Conservation (phyloP, 164 flowering plant species). For the Euptelea pleiosperma region DNA sequence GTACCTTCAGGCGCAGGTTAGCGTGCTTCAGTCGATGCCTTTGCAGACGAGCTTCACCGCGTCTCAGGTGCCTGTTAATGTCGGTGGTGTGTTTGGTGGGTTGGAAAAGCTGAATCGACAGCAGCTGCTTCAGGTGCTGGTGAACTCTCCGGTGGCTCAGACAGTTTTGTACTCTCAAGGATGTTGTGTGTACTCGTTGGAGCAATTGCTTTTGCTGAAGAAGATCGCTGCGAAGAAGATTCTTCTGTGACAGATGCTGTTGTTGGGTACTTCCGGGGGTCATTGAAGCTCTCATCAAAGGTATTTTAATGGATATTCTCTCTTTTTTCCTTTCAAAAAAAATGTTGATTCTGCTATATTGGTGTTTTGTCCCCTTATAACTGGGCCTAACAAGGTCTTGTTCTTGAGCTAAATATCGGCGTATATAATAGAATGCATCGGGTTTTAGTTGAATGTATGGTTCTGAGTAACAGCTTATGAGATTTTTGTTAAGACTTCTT, state of each 20-base stretch:
- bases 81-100: constrained; percentile 12
- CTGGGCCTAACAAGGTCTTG: too few species aligned
- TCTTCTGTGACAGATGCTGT: constrained; percentile 11
- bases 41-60: constrained; percentile 12
- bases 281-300: too few species aligned
- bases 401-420: too few species aligned
- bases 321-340: too few species aligned
- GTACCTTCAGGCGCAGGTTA: constrained; percentile 64
- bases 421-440: too few species aligned
- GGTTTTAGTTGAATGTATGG: too few species aligned
- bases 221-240: constrained; percentile 20
- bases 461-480: too few species aligned
- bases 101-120: constrained; percentile 47
- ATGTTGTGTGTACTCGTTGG: constrained; percentile 49
- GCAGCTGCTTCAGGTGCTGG: constrained; percentile 52
- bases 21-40: constrained; percentile 64
- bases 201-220: constrained; percentile 39
- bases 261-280: constrained; percentile 3
- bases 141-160: constrained; percentile 61
- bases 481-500: too few species aligned
- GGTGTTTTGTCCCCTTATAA: too few species aligned
- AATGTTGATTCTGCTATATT: too few species aligned
- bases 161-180: constrained; percentile 38
- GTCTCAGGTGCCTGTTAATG: neutral
- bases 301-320: neutral